Conservation (phyloP, 2,329 filamentous ascomycete species). For the Nothopassalora personata region DNA sequence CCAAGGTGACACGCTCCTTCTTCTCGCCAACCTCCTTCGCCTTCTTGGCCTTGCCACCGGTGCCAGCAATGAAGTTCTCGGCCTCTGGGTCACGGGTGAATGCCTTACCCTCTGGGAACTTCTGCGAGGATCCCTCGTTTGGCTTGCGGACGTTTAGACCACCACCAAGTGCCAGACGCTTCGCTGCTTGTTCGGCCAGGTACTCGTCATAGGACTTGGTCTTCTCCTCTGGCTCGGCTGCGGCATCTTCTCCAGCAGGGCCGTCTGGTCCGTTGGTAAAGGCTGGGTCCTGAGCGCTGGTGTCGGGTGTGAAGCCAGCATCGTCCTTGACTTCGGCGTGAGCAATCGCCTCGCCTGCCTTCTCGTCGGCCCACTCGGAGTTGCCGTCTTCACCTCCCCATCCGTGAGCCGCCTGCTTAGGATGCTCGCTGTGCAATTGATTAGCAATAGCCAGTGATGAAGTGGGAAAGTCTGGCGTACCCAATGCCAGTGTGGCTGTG, state of each 20-base stretch:
- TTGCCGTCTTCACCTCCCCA: constrained; percentile 78
- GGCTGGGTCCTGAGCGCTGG: constrained; percentile 40
- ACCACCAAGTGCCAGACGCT: constrained; percentile 67
- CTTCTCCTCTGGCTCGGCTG: constrained; percentile 61
- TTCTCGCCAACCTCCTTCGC: constrained; percentile 71
- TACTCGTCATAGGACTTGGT: constrained; percentile 86
- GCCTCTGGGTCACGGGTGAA: constrained; percentile 54
- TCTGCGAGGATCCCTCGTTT: constrained; percentile 92
- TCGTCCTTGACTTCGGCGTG: constrained; percentile 41
- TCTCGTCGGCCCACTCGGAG: constrained; percentile 84
- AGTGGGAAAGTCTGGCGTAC: constrained; percentile 40
- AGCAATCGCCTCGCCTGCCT: constrained; percentile 84
- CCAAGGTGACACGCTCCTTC: constrained; percentile 85
- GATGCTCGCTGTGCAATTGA: constrained; percentile 56
- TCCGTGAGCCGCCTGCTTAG: constrained; percentile 81
- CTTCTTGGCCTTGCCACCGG: constrained; percentile 74
- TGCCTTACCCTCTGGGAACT: constrained; percentile 82
- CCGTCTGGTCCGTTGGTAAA: constrained; percentile 40
- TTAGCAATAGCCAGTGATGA: constrained; percentile 20
- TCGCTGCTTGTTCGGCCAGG: constrained; percentile 68
- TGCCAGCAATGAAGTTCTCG: constrained; percentile 67
- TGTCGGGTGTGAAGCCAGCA: constrained; percentile 26
- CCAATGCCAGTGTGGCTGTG: constrained; percentile 55
- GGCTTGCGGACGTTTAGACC: constrained; percentile 72
- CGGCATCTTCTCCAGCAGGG: constrained; percentile 24